Conservation (phyloP, 371 early-diverging fungal species). For the Mortierella sp. region DNA sequence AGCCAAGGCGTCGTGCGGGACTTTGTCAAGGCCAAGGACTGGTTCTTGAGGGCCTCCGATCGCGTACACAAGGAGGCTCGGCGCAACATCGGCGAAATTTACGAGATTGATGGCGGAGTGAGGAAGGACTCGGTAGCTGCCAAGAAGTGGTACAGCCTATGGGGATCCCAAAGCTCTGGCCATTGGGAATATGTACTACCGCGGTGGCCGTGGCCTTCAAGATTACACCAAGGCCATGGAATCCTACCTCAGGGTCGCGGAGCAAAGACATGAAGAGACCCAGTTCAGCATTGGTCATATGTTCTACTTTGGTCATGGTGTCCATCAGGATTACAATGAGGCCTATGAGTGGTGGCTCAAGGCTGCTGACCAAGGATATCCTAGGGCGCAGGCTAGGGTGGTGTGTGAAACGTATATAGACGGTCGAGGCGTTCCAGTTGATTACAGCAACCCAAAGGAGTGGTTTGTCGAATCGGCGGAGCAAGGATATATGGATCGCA, state of each 20-base stretch:
- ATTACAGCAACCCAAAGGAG: no score
- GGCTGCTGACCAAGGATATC: constrained; percentile 62
- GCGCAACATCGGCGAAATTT: not conserved
- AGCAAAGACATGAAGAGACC: constrained; percentile 43
- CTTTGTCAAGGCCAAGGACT: not conserved
- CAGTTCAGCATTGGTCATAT: constrained; percentile 7
- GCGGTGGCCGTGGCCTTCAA: not conserved
- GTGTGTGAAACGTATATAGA: not conserved
- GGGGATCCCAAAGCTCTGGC: not conserved
- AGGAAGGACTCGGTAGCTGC: not conserved
- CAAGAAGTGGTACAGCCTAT: not conserved
- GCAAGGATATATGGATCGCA: no score
- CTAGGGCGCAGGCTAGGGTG: constrained; percentile 3
- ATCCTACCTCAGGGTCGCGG: constrained; percentile 68
- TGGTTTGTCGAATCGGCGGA: no score
- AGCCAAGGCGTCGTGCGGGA: not conserved
- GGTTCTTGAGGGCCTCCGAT: not conserved
- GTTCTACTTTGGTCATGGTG: not conserved
- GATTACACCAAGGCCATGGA: constrained; percentile 56
- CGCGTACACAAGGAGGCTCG: not conserved
- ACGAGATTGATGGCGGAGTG: not conserved
- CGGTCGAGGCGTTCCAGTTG: not conserved
- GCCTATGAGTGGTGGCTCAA: constrained; percentile 64
- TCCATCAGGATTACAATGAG: constrained; percentile 40
- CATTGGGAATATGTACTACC: not conserved